A percentile compares a stretch with the other conserved stretches of the same genome.
phyloP scores from a whole-genome alignment of 139 green algal genomes.

The Raphidocelis subcapitata region DNA sequence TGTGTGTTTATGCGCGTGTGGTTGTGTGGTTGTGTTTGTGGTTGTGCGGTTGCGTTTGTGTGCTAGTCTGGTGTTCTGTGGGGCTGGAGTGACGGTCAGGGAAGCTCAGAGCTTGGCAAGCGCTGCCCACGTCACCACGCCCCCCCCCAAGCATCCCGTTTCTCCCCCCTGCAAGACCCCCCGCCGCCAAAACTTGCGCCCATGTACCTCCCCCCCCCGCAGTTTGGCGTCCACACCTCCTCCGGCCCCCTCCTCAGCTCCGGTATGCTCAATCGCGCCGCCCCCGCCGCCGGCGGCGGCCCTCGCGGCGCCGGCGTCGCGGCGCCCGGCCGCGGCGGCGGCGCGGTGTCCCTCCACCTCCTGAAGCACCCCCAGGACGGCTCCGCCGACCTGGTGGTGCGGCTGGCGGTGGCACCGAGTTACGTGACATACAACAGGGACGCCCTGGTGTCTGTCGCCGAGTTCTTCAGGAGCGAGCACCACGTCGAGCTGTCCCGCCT shows the following conservation, averaged over 20 bases:
- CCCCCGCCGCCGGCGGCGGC: background rate
- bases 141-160: no score
- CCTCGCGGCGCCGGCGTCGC: background rate
- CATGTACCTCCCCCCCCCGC: background rate
- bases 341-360: conserved; percentile 46
- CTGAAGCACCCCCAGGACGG: conserved; percentile 73
- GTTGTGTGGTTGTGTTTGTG: no score
- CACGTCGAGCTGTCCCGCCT: conserved; percentile 17
- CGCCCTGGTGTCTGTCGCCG: conserved; percentile 53
- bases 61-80: no score
- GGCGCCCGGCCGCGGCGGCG: background rate
- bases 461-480: conserved; percentile 70
- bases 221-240: conserved; percentile 55
- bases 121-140: no score
- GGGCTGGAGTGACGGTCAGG: no score
- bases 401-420: conserved; percentile 62
- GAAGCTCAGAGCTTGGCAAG: no score
- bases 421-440: conserved; percentile 78
- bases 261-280: conserved; percentile 14
- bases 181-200: no score
- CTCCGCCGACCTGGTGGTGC: conserved; percentile 59
- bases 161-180: no score
- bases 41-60: no score
- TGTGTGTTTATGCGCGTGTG: no score
- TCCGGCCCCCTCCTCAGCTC: conserved; percentile 70